Conservation (phyloP, 805 yeast genomes). For the Cyberlindnera maclurae region DNA sequence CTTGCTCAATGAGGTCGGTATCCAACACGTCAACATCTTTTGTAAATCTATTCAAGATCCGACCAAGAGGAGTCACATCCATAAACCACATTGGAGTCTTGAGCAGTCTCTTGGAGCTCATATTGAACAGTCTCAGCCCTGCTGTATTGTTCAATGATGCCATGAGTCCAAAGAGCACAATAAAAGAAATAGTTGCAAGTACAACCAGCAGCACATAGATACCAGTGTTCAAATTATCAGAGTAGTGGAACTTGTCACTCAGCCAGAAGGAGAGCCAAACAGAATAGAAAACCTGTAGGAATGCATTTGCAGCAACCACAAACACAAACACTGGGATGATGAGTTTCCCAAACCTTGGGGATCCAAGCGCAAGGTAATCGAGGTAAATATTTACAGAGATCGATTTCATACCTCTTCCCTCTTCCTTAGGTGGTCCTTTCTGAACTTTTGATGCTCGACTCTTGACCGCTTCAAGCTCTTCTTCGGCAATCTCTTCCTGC, state of each 20-base stretch:
- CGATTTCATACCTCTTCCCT: conserved; percentile 15
- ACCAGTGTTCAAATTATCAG: conserved; percentile 58
- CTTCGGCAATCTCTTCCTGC: conserved; percentile 22
- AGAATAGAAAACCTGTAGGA: conserved; percentile 49
- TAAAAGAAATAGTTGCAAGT: conserved; percentile 37
- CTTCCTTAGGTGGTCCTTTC: conserved; percentile 7
- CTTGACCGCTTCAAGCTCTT: conserved; percentile 14
- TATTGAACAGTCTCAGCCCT: conserved; percentile 47
- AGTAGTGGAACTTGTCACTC: conserved; percentile 37
- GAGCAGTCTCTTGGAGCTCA: conserved; percentile 49
- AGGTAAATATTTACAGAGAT: conserved; percentile 29
- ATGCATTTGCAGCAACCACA: conserved; percentile 30
- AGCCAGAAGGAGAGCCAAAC: conserved; percentile 82
- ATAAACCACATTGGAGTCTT: conserved; percentile 77
- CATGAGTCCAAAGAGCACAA: conserved; percentile 49
- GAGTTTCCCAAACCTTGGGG: conserved; percentile 31
- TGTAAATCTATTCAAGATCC: conserved; percentile 78
- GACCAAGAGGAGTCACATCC: conserved; percentile 81
- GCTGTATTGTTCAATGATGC: conserved; percentile 48
- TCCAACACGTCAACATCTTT: conserved; percentile 81
- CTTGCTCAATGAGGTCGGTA: conserved; percentile 66
- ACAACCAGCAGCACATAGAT: conserved; percentile 49
- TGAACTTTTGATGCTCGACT: conserved; percentile 5
- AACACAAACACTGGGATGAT: conserved; percentile 25
- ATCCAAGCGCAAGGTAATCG: conserved; percentile 38